Evolutionary conservation across 2,329 filamentous ascomycete species (phyloP).

Genomic region (Aspergillus uvarum): DNA sequence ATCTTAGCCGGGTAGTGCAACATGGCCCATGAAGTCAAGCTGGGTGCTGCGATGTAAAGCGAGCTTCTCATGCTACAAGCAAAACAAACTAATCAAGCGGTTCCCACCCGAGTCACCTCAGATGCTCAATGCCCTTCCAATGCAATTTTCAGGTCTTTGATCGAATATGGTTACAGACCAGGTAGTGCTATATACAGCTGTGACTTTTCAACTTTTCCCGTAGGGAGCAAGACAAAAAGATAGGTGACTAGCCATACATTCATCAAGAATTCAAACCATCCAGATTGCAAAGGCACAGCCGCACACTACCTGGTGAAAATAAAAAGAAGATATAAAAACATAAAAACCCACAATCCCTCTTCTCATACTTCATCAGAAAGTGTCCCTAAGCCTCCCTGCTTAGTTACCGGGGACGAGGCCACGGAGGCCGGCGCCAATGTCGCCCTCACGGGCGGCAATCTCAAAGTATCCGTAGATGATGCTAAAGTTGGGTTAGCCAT

Average conservation of each 20-base stretch:
- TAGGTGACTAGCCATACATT: slow-evolving; percentile 19
- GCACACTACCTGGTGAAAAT: slow-evolving; percentile 30
- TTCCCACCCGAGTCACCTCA: background rate
- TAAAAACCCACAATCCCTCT: slow-evolving; percentile 24
- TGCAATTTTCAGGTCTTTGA: slow-evolving; percentile 28
- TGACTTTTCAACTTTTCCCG: slow-evolving; percentile 15
- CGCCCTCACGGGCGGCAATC: slow-evolving; percentile 97
- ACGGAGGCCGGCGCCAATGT: slow-evolving; percentile 72
- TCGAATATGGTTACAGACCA: slow-evolving; percentile 39
- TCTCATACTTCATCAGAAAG: slow-evolving; percentile 36
- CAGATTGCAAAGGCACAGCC: slow-evolving; percentile 22
- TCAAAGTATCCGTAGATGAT: slow-evolving; percentile 99
- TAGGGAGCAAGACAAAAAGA: slow-evolving; percentile 8
- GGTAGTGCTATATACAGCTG: slow-evolving; percentile 30
- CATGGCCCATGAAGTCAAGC: no score
- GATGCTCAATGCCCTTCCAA: slow-evolving; percentile 20
- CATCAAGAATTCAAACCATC: slow-evolving; percentile 15
- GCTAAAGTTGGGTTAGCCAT: slow-evolving; percentile 50
- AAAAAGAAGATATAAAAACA: slow-evolving; percentile 25
- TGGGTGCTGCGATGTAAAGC: no score
- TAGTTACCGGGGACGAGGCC: slow-evolving; percentile 59
- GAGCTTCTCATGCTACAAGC: slow-evolving; percentile 1
- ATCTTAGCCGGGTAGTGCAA: no score
- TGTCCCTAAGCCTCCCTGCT: slow-evolving; percentile 18
- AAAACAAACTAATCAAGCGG: background rate